Base-by-base conservation (phyloP, 768 basidiomycete genomes). In the Steccherinum ochraceum region DNA sequence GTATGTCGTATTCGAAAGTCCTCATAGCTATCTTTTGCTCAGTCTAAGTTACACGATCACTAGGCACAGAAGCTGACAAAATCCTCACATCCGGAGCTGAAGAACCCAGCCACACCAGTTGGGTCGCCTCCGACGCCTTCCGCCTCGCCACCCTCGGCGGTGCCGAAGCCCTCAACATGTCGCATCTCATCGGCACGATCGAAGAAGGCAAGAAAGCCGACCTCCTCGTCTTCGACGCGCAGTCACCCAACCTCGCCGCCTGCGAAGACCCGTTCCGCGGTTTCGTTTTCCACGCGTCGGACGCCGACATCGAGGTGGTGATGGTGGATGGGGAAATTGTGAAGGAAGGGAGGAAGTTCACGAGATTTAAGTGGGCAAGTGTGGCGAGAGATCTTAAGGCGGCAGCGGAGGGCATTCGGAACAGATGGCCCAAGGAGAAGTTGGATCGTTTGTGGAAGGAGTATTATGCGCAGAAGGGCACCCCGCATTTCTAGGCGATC, bases 201-300 rank as follows among this genome's bases (percentile, higher is more conserved):
- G 66, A 67, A 47, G 63, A 63, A 5, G 64, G 64, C 41, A 67
- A 67, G 56, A 54, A 58, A 7, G 64, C 66, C 2, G 66, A 67
- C 45, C 44, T 67, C n/a, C 52, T 64, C 24, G 51, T 65, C 20
- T 62, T 61, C 46, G 63, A 67, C 49, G 58, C 61, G 18, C 24
- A 49, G n/a, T 61, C 61, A n/a, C 56, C 55, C 27, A 64, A 65
- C 40, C 59, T 67, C 20, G 63, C 58, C 1, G 63, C 60, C 1
- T 52, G 53, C 16, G 49, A n/a, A 1, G 63, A 66, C 44, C 64
- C 64, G 1, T 55, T 66, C 46, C 46, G 46, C 2, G 64, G 63
- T 12, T 43, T 67, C 21, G 60, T 59, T 12, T 63, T 64, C 57
- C 60, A 64, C 39, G 66, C 66, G 0, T 55, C 61, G 19, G 58